phyloP scores from a whole-genome alignment of 2,329 filamentous ascomycete species.

The Trichoderma pleuroti region DNA sequence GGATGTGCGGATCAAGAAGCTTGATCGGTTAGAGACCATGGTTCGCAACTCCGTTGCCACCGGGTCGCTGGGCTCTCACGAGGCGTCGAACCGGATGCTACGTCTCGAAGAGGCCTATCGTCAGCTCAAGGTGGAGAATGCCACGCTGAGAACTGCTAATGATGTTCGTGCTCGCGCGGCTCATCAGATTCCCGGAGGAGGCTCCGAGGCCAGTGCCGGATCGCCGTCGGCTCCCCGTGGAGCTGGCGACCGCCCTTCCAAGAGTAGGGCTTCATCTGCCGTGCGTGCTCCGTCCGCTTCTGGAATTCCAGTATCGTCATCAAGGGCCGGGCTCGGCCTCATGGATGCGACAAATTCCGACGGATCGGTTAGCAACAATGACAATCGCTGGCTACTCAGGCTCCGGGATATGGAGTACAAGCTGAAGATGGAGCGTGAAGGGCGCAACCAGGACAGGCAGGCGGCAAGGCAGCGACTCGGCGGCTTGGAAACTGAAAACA shows the following conservation, averaged over 20 bases:
- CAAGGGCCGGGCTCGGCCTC: slow-evolving; percentile 15
- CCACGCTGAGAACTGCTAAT: slow-evolving; percentile 64
- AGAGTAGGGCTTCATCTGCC: slow-evolving; percentile 31
- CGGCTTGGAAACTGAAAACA: slow-evolving; percentile 70
- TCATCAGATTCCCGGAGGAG: slow-evolving; percentile 40
- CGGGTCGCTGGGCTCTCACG: slow-evolving; percentile 43
- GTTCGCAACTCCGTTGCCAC: slow-evolving; percentile 62
- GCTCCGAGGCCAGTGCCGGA: slow-evolving; percentile 38
- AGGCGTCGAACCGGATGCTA: slow-evolving; percentile 46
- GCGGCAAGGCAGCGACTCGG: slow-evolving; percentile 78
- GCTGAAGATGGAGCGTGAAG: slow-evolving; percentile 86
- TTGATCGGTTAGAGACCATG: slow-evolving; percentile 81
- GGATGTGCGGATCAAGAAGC: slow-evolving; percentile 73
- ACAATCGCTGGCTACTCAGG: slow-evolving; percentile 80
- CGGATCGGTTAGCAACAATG: slow-evolving; percentile 34
- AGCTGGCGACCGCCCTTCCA: slow-evolving; percentile 41
- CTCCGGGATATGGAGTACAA: slow-evolving; percentile 84
- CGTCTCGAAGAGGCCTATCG: slow-evolving; percentile 60
- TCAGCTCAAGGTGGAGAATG: slow-evolving; percentile 61
- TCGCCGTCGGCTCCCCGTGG: slow-evolving; percentile 56
- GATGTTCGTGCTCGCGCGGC: slow-evolving; percentile 54
- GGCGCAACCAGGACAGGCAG: slow-evolving; percentile 74
- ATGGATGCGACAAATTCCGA: slow-evolving; percentile 12
- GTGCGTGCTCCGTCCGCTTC: slow-evolving; percentile 31
- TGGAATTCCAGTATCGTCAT: slow-evolving; percentile 25